phyloP scores from a whole-genome alignment of 192 early-diverging fungal genomes.

The Coemansia aciculifera region DNA sequence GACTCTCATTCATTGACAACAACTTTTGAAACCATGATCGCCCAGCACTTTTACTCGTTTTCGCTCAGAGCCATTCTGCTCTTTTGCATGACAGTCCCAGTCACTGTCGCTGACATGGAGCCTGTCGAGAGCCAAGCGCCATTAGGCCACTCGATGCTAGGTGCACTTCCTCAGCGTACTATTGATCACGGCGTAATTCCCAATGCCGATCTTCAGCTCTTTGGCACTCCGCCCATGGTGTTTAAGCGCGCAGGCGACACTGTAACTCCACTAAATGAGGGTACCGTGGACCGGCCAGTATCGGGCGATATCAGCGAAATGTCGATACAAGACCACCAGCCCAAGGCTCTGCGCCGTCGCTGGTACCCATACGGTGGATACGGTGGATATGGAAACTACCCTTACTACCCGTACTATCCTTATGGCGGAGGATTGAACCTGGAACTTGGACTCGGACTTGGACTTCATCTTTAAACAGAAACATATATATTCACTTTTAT shows the following conservation, averaged over 20 bases:
- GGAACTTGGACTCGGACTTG: slow-evolving; percentile 10
- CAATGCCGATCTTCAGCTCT: background rate
- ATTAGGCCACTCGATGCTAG: background rate
- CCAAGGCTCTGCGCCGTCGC: slow-evolving; percentile 5
- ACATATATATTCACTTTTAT: background rate
- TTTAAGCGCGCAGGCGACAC: background rate
- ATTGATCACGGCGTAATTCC: background rate
- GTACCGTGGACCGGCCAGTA: background rate
- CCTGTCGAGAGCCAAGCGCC: slow-evolving; percentile 1
- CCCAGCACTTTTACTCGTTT: background rate
- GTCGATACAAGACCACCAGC: background rate
- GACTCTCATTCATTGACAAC: background rate
- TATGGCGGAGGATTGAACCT: slow-evolving; percentile 12
- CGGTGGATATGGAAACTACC: slow-evolving; percentile 8
- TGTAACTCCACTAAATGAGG: background rate
- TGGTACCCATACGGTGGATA: slow-evolving; percentile 19
- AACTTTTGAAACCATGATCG: background rate
- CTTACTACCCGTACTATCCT: slow-evolving; percentile 18
- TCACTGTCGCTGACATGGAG: background rate
- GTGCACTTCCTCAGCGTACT: background rate
- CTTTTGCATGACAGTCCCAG: background rate
- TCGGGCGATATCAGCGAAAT: background rate
- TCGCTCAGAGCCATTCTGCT: background rate
- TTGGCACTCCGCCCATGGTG: background rate
- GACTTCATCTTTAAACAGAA: slow-evolving; percentile 10